Evolutionary conservation across 1,284 basidiomycete species (phyloP).

Genomic region (Stygiomarasmius scandens): DNA sequence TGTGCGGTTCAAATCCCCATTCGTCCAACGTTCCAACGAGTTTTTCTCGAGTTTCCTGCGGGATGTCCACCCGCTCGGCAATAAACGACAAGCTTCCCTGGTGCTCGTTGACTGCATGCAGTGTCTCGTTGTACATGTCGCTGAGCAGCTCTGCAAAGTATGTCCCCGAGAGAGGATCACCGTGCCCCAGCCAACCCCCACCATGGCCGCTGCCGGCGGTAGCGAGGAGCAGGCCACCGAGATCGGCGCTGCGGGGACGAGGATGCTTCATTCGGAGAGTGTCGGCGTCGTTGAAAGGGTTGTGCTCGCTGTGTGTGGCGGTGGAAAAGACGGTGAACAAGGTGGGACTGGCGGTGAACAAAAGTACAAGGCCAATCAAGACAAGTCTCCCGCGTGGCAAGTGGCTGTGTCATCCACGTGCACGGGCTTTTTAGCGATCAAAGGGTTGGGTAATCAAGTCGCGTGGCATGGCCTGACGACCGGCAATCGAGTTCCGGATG

Average conservation of each 20-base stretch:
- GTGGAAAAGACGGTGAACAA: neutral
- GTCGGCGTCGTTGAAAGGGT: neutral
- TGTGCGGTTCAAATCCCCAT: conserved; percentile 90
- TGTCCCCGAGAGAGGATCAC: conserved; percentile 35
- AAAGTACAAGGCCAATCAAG: neutral
- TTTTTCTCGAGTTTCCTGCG: conserved; percentile 45
- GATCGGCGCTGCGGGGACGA: conserved; percentile 75
- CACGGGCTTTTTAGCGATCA: neutral
- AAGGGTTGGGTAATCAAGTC: no score
- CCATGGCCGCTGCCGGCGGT: conserved; percentile 64
- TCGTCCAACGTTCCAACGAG: conserved; percentile 69
- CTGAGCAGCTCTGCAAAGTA: conserved; percentile 77
- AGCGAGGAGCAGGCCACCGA: conserved; percentile 81
- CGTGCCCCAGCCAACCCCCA: conserved; percentile 73
- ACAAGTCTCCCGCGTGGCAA: neutral
- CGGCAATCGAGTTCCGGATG: no score
- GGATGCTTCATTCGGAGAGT: conserved; percentile 16
- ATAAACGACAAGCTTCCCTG: conserved; percentile 39
- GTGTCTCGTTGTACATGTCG: conserved; percentile 81
- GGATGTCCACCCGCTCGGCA: conserved; percentile 35
- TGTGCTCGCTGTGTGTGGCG: neutral
- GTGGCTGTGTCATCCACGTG: neutral
- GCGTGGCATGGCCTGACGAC: no score
- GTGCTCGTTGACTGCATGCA: conserved; percentile 67
- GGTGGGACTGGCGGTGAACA: neutral